Evolutionary conservation across 805 yeast species (phyloP), one percentile per base, ranked within the genome.

Genomic region (Candida vartiovaarae): DNA sequence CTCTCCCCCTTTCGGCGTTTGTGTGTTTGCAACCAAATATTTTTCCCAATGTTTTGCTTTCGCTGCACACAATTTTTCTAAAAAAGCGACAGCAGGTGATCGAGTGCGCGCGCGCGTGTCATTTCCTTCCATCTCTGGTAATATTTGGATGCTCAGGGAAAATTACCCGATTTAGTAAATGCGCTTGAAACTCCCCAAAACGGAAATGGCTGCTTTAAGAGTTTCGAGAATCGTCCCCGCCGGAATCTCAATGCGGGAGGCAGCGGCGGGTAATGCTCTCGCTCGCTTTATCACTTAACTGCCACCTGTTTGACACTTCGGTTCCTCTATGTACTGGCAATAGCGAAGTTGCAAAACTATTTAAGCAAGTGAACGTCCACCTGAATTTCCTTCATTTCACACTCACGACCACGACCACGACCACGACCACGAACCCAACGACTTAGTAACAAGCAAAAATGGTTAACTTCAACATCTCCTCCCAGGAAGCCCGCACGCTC

Each of bases 401-500:
- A 15, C 20, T 15, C 20, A 15, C 20, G 20, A 15, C 20, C 20
- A 15, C 20, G 20, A 15, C 20, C 20, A 15, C 20, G 20, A 32
- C 33, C 10, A 32, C 33, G 2, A 39, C 39, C 41, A 42, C 33
- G 41, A 38, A 24, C n/a, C 4, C 10, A 5, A 20, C 36, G 6
- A 33, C 25, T 3, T 23, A 35, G 33, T 15, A 15, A 15, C 28
- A 24, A 10, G 24, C 36, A 28, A 40, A 26, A 32, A 51, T 50
- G 54, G 49, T 46, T 23, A 42, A 68, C 55, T 70, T 67, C 53
- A 67, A 67, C 54, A 66, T 83, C 29, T 76, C 91, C 1, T 82
- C 95, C 3, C 63, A 65, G 30, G 71, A 79, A 49, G 84, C 96
- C 33, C 69, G 69, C 48, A 70, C 75, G 42, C 79, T 75, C 67